Conservation (phyloP, 2,329 filamentous ascomycete species). For the Phoma sp. region DNA sequence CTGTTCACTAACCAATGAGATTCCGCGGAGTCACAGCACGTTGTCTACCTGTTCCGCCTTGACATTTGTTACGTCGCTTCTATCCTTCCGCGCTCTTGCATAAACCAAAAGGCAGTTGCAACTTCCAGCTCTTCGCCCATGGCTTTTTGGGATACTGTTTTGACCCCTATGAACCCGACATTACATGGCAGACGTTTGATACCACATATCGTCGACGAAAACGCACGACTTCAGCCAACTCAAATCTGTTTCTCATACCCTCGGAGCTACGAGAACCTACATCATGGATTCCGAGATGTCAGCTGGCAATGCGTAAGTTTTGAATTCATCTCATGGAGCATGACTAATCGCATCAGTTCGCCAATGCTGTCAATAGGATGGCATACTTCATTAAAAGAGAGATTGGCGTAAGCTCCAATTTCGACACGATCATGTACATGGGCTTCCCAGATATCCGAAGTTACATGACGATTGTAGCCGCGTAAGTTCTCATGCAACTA, state of each 20-base stretch:
- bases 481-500: constrained; percentile 23
- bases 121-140: constrained; percentile 18
- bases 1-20: constrained; percentile 1
- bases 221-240: constrained; percentile 28
- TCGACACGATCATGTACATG: constrained; percentile 37
- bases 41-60: neutral
- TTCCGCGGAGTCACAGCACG: constrained; percentile 1
- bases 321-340: constrained; percentile 23
- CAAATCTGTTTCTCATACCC: constrained; percentile 34
- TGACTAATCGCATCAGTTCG: constrained; percentile 28
- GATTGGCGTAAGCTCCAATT: constrained; percentile 37
- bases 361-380: constrained; percentile 41
- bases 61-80: constrained; percentile 1
- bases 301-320: constrained; percentile 40
- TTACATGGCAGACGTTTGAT: constrained; percentile 31
- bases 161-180: constrained; percentile 24
- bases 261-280: constrained; percentile 16
- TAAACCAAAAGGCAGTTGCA: neutral
- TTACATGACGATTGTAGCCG: constrained; percentile 47
- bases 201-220: constrained; percentile 50
- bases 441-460: constrained; percentile 48
- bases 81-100: constrained; percentile 8
- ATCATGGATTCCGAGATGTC: constrained; percentile 39
- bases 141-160: constrained; percentile 39
- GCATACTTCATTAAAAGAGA: constrained; percentile 40